Percentiles rank a stretch among this genome's conserved stretches.
Conservation (phyloP, 306 rosid genomes). For the Pueraria montana region DNA sequence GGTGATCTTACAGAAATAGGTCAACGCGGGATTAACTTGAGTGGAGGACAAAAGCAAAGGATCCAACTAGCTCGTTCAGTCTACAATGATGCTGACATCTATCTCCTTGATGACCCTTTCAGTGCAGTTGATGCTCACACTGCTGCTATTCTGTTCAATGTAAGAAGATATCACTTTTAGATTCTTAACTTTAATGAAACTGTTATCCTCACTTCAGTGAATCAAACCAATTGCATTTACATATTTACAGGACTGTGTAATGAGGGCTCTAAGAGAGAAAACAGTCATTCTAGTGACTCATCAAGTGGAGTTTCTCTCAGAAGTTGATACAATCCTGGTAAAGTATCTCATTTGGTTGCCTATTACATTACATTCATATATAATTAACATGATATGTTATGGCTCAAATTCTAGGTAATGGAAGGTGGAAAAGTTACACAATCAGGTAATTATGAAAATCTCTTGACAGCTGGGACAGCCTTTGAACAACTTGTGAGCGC, state of each 20-base stretch:
- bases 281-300: conserved; percentile 84
- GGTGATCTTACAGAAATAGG: conserved; percentile 93
- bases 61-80: conserved; percentile 86
- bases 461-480: conserved; percentile 70
- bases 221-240: conserved; percentile 31
- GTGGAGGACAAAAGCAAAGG: conserved; percentile 93
- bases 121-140: conserved; percentile 91
- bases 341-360: background rate
- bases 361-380: background rate
- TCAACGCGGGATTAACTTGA: conserved; percentile 86
- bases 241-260: conserved; percentile 74
- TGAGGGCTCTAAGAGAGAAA: conserved; percentile 69
- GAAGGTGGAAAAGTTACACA: conserved; percentile 65
- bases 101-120: conserved; percentile 83
- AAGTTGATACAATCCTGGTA: conserved; percentile 77
- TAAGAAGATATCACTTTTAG: conserved; percentile 37
- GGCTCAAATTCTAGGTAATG: conserved; percentile 67
- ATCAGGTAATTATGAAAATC: conserved; percentile 75
- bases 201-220: background rate
- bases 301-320: conserved; percentile 82
- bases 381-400: background rate
- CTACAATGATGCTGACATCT: conserved; percentile 78
- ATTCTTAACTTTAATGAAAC: background rate
- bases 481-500: conserved; percentile 85
- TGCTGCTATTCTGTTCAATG: conserved; percentile 73